phyloP scores from a whole-genome alignment of 805 yeast genomes.

The Hyphopichia homilentoma region DNA sequence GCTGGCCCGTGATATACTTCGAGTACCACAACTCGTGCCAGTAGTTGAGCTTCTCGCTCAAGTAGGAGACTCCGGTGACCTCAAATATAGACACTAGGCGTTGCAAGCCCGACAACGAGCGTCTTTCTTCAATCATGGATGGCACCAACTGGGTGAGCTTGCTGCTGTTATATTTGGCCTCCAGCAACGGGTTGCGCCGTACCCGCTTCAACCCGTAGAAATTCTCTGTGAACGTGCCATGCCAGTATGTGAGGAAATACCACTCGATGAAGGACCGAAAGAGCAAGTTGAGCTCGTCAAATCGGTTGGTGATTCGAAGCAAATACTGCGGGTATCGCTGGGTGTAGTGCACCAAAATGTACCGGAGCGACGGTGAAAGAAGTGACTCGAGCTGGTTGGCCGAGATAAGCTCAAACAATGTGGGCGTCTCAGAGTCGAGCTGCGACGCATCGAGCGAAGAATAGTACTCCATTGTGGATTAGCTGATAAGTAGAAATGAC shows the following conservation, averaged over 20 bases:
- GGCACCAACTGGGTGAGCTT: slow-evolving; percentile 37
- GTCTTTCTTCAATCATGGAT: slow-evolving; percentile 45
- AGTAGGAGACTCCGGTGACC: slow-evolving; percentile 62
- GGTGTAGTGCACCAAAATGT: slow-evolving; percentile 76
- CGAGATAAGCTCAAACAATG: slow-evolving; percentile 83
- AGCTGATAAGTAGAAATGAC: slow-evolving; percentile 2
- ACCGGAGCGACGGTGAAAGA: slow-evolving; percentile 78
- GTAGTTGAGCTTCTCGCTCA: slow-evolving; percentile 64
- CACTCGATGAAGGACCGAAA: slow-evolving; percentile 67
- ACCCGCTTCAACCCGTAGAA: slow-evolving; percentile 85
- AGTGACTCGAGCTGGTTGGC: slow-evolving; percentile 73
- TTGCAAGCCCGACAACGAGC: slow-evolving; percentile 54
- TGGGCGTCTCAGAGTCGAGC: slow-evolving; percentile 73
- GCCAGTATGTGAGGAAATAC: slow-evolving; percentile 67
- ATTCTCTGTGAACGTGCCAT: slow-evolving; percentile 84
- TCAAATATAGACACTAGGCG: slow-evolving; percentile 52
- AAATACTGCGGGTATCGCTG: slow-evolving; percentile 70
- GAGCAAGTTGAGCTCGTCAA: slow-evolving; percentile 70
- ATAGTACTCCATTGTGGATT: slow-evolving; percentile 65
- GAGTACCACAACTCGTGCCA: slow-evolving; percentile 63
- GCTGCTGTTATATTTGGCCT: slow-evolving; percentile 22
- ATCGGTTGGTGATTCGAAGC: slow-evolving; percentile 57
- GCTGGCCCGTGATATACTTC: slow-evolving; percentile 48
- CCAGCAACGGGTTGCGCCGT: slow-evolving; percentile 31
- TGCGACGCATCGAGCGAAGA: slow-evolving; percentile 75